Evolutionary conservation across 768 basidiomycete genomes (phyloP), one percentile per base, ranked within the genome.

Genomic region (Boletus fagicola): DNA sequence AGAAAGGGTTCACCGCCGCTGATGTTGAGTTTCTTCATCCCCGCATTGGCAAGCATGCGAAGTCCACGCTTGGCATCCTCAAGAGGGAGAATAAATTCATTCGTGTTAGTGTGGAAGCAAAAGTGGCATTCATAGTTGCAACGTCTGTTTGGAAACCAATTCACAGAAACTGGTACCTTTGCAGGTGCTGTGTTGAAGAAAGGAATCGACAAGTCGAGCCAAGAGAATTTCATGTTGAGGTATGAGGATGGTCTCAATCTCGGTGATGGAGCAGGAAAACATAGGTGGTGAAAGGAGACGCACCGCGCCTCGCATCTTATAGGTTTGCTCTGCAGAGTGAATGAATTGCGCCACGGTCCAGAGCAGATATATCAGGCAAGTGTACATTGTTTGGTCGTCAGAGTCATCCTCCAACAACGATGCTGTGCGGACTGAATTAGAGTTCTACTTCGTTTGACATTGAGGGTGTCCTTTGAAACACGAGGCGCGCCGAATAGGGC

Each of bases 21-120:
- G 57, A 75, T 75, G 51, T 75, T 75, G 13, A 75, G 57, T 40
- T 75, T 75, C 48, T 63, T 63, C 74, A 75, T 75, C 1, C 74
- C 74, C 0, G 70, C 71, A 8, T 69, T 56, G 1, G 46, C 66
- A 5, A 75, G 70, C 43, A 75, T 58, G 18, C 69, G 63, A 31
- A 75, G 69, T 2, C 68, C 74, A 2, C 54, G 65, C 30, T 75
- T 76, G 0, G 74, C 74, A 10, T 76, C 67, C 2, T 75, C 70
- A 12, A 78, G 39, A 2, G 71, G 68, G 5, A 78, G 66, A 18
- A 76, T 74, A 12, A 62, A 63, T 3, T 68, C 51, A n/a, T 71
- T 74, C 15, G 68, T 75, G 47, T 61, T 67, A 0, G 77, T 78
- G 38, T 78, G 77, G 46, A 78, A 77, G 58, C 77, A 78, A 50